Percentiles rank a stretch among this genome's conserved stretches.
Conservation (phyloP, 495 filamentous ascomycete species). For the Xylaria cubensis region DNA sequence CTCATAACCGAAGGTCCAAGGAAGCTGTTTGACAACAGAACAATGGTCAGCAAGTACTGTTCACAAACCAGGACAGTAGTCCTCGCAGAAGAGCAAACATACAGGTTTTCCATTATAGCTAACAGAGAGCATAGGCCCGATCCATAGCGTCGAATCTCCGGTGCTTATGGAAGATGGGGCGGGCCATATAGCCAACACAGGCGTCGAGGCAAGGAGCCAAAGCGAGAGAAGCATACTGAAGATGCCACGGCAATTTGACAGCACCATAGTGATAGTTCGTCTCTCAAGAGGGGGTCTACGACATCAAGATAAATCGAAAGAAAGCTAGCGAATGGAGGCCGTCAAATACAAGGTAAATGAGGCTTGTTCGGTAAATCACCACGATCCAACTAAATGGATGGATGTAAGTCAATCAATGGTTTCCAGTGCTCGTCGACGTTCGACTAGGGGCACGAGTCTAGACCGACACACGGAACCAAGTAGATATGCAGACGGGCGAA, state of each 20-base stretch:
- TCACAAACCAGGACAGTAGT: slow-evolving; percentile 25
- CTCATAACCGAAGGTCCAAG: slow-evolving; percentile 49
- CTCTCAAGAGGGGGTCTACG: slow-evolving; percentile 18
- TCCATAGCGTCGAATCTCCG: slow-evolving; percentile 62
- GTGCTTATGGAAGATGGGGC: slow-evolving; percentile 57
- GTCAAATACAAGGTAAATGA: slow-evolving; percentile 7
- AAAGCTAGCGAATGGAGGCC: not conserved
- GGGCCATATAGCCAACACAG: slow-evolving; percentile 66
- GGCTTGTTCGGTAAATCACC: not conserved
- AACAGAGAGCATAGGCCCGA: slow-evolving; percentile 57
- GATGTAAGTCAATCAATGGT: not conserved
- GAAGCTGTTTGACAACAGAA: slow-evolving; percentile 47
- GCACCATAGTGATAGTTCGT: slow-evolving; percentile 14
- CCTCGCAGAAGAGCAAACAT: slow-evolving; percentile 43
- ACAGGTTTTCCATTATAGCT: slow-evolving; percentile 63
- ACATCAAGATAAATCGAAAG: slow-evolving; percentile 23
- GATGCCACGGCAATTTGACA: slow-evolving; percentile 34
- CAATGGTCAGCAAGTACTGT: slow-evolving; percentile 32
- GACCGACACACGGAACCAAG: slow-evolving; percentile 9
- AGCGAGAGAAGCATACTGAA: slow-evolving; percentile 41
- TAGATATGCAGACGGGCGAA: not conserved
- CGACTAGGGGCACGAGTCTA: slow-evolving; percentile 10
- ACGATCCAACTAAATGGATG: not conserved
- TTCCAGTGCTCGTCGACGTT: not conserved
- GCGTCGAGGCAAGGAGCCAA: slow-evolving; percentile 41